These are phyloP conservation scores for Exophiala spinifera DNA, from an alignment of 2,329 filamentous ascomycete species.

Conservation along the genomic window DNA sequence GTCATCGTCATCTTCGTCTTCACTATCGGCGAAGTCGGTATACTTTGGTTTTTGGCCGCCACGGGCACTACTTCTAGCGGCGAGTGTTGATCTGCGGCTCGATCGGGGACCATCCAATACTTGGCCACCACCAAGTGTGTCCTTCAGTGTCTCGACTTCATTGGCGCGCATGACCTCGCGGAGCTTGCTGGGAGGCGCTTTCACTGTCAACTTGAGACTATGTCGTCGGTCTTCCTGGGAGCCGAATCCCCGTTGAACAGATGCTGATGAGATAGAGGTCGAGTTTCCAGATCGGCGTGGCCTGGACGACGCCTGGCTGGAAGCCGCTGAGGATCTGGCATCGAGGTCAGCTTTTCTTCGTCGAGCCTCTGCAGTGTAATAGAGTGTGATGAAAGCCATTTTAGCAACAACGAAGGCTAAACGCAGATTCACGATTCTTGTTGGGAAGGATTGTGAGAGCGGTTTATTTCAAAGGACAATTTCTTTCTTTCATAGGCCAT, in stretches of 20 bases:
- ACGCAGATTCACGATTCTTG: too few relatives aligned
- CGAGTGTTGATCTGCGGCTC: constrained; percentile 35
- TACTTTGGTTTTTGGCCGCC: constrained; percentile 41
- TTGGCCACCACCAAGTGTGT: constrained; percentile 46
- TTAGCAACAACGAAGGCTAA: background rate
- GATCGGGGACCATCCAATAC: constrained; percentile 46
- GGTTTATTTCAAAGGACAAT: too few relatives aligned
- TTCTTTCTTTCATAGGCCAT: too few relatives aligned
- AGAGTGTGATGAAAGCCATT: constrained; percentile 22
- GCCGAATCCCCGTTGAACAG: constrained; percentile 19
- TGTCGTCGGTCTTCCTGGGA: constrained; percentile 35
- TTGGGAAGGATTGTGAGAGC: too few relatives aligned
- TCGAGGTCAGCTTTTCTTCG: constrained; percentile 17
- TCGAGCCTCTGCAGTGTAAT: constrained; percentile 4
- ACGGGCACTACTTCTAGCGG: constrained; percentile 35
- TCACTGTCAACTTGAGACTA: constrained; percentile 48
- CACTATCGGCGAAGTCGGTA: constrained; percentile 36
- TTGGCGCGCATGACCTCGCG: constrained; percentile 44
- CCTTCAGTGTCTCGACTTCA: constrained; percentile 32
- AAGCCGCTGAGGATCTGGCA: constrained; percentile 19
- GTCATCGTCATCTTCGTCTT: constrained; percentile 43
- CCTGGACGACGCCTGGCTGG: constrained; percentile 33
- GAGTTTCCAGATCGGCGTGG: constrained; percentile 36
- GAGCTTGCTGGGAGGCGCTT: constrained; percentile 49
- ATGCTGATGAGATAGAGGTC: constrained; percentile 14